Base-by-base conservation (phyloP, 2,329 filamentous ascomycete genomes). In the Drechslerella dactyloides region DNA sequence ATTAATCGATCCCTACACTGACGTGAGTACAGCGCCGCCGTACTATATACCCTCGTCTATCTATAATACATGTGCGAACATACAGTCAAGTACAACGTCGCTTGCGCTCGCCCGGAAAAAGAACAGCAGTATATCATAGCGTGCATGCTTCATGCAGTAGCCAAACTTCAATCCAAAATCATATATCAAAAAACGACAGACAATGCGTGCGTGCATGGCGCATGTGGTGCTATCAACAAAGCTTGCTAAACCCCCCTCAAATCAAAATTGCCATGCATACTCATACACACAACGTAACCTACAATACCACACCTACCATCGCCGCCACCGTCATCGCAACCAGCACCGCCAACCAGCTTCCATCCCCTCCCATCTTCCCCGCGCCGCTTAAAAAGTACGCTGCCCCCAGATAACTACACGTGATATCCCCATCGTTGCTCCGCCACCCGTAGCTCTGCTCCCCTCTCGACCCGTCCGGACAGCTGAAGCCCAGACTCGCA, bases 401-500 rank as follows among this genome's bases (percentile, higher is more conserved):
- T 19, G 80, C 81, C 0, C 81, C 80, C 0, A 80, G 77, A 48
- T 80, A 81, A 74, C 78, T 81, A 62, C 81, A 82, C 42, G 74
- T 79, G 40, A 82, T 70, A 60, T 77, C 73, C 1, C 75, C 75
- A 30, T 68, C 70, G 30, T 75, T 68, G 73, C 77, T 77, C 17
- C 80, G 78, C 60, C 75, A 77, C 3, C 84, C 84, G 77, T 87
- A 87, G 33, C 83, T 84, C 10, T 78, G 77, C 74, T 84, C 81
- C 52, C 82, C 83, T 40, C 78, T 56, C 11, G 56, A 77, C 0
- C 82, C 82, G 1, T 77, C 76, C 1, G 94, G 93, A 80, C 94
- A 99, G 0, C 78, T 81, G 76, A 99, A 97, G 0, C 84, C 83
- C 75, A 99, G 81, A 0, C 83, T 80, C 0, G 91, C 84, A 0